phyloP scores from a whole-genome alignment of 2,329 filamentous ascomycete genomes.

The Calonectria pseudoturangicola region DNA sequence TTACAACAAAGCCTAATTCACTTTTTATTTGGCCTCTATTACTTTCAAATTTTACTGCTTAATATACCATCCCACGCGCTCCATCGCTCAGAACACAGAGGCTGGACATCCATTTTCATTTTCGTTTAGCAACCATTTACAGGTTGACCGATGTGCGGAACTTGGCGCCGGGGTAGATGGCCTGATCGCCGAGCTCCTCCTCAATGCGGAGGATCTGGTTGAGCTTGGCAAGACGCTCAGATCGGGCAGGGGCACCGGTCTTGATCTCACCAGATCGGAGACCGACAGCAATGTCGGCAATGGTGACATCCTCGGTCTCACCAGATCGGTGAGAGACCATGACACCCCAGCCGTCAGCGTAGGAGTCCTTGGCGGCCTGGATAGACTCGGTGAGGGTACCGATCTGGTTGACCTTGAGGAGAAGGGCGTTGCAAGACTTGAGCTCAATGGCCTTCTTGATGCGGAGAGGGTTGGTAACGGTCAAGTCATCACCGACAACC shows the following conservation, averaged over 20 bases:
- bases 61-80: constrained; percentile 51
- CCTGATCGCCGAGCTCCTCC: constrained; percentile 96
- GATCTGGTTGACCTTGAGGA: constrained; percentile 99
- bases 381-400: constrained; percentile 99
- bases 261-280: constrained; percentile 99
- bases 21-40: constrained; percentile 55
- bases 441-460: constrained; percentile 99
- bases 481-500: constrained; percentile 98
- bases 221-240: constrained; percentile 99
- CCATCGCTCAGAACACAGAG: constrained; percentile 48
- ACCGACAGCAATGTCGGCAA: constrained; percentile 97
- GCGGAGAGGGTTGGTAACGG: constrained; percentile 98
- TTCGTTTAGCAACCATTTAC: constrained; percentile 69
- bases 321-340: constrained; percentile 99
- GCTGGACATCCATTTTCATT: constrained; percentile 44
- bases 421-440: constrained; percentile 98
- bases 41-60: constrained; percentile 51
- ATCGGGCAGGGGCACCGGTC: constrained; percentile 96
- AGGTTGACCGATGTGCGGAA: constrained; percentile 95
- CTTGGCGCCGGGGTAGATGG: constrained; percentile 91
- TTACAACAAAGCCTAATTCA: constrained; percentile 27
- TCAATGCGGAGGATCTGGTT: constrained; percentile 99
- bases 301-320: constrained; percentile 99
- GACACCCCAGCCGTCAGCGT: constrained; percentile 96
- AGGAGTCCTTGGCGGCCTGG: constrained; percentile 99